Evolutionary conservation across 192 early-diverging fungal species (phyloP), one percentile per base, ranked within the genome.

Genomic region (Linnemannia exigua): DNA sequence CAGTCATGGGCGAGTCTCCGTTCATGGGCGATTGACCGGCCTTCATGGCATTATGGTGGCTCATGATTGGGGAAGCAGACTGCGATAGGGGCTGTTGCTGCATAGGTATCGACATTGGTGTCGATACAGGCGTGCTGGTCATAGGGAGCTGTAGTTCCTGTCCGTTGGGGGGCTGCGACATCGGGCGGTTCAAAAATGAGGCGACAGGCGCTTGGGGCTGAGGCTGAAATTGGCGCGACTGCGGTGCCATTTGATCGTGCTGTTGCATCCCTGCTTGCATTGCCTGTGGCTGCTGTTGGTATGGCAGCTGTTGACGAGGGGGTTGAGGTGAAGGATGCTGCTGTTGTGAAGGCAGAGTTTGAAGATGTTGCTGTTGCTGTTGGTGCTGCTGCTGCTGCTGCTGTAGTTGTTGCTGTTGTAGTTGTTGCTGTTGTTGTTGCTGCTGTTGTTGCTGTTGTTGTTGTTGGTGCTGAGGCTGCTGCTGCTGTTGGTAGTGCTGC

Each of bases 1-100:
- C 84, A n/a, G 79, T 79, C 84, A 86, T 86, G 9, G 78, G 84
- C 5, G 84, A 86, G 38, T 86, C 84, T 31, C 84, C 84, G 22
- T 79, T 80, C 84, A 86, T 86, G 7, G 84, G 74, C 31, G 84
- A 77, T 17, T 76, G 77, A 20, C 74, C 77, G 31, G 36, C 75
- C 36, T 86, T 86, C 78, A 86, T 79, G n/a, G 84, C 84, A 28
- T 72, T 80, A n/a, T 79, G 77, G 25, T 75, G 74, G 33, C 70
- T 86, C 74, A 86, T 46, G 48, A 80, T 41, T 44, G 84, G 84
- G 11, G 84, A 86, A 8, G 84, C 54, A 3, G 78, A 70, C 48
- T 80, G 84, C 5, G 84, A 86, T 15, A 77, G 68, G 1, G 84
- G 47, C 12, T 79, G 77, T 19, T 67, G 67, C 38, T 83, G 81